Evolutionary conservation across 2,329 filamentous ascomycete genomes (phyloP).

Genomic region (Helotiales sp.): DNA sequence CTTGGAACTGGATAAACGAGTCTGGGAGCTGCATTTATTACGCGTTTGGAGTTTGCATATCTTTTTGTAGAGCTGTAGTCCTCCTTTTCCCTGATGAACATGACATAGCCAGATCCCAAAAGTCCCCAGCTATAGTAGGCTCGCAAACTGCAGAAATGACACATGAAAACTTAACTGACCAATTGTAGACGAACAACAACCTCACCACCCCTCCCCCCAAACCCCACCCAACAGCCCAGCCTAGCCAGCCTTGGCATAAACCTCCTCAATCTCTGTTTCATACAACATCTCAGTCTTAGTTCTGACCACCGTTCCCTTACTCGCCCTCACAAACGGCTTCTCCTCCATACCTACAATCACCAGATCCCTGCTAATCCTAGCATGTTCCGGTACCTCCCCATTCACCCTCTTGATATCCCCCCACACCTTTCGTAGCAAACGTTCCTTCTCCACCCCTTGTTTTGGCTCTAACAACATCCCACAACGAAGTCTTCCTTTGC

Average conservation of each 20-base stretch:
- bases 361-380: slow-evolving; percentile 14
- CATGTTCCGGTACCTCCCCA: slow-evolving; percentile 18
- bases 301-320: slow-evolving; percentile 20
- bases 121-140: too few species aligned
- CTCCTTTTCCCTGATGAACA: too few species aligned
- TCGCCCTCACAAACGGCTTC: slow-evolving; percentile 17
- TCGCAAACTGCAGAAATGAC: too few species aligned
- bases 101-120: too few species aligned
- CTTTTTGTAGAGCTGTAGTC: too few species aligned
- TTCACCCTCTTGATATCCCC: slow-evolving; percentile 18
- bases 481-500: slow-evolving; percentile 29
- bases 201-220: too few species aligned
- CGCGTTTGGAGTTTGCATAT: too few species aligned
- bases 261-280: slow-evolving; percentile 13
- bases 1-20: too few species aligned
- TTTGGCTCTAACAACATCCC: slow-evolving; percentile 22
- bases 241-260: slow-evolving; percentile 3
- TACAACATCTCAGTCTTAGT: slow-evolving; percentile 7
- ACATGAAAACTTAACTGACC: too few species aligned
- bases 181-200: too few species aligned
- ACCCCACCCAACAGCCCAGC: too few species aligned
- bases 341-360: slow-evolving; percentile 15
- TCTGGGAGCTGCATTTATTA: too few species aligned
- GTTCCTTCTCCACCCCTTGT: background rate
- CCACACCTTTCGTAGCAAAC: slow-evolving; percentile 20